phyloP scores from a whole-genome alignment of 129 eudicot genomes.

The Lactuca saligna region DNA sequence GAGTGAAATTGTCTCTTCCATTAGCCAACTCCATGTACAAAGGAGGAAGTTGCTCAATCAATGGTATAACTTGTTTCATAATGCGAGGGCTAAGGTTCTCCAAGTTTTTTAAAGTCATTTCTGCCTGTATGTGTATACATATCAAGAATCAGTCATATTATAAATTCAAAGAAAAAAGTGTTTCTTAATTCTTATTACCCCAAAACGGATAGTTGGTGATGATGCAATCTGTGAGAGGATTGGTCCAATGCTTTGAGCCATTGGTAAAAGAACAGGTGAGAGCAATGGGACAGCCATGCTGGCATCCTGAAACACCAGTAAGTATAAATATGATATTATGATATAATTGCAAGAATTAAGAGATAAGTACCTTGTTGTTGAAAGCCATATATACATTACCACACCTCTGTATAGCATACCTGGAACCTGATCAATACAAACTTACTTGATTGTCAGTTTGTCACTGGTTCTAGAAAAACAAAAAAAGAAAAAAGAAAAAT shows the following conservation, averaged over 20 bases:
- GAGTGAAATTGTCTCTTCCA: constrained; percentile 86
- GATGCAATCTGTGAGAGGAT: constrained; percentile 73
- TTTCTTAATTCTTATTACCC: constrained; percentile 50
- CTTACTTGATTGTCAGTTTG: not conserved
- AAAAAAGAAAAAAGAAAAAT: not conserved
- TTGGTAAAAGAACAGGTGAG: constrained; percentile 87
- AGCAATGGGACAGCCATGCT: constrained; percentile 75
- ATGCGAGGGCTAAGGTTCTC: constrained; percentile 83
- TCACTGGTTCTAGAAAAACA: not conserved
- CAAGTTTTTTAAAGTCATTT: constrained; percentile 83
- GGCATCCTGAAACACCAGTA: constrained; percentile 71
- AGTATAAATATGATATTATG: not conserved
- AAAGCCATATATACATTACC: constrained; percentile 90
- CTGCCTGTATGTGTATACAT: constrained; percentile 53
- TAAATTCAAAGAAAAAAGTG: not conserved
- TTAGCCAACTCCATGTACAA: constrained; percentile 87
- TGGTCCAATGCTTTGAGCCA: constrained; percentile 85
- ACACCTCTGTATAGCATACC: constrained; percentile 84
- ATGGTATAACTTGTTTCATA: constrained; percentile 89
- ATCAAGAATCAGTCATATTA: not conserved
- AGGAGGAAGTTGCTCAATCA: constrained; percentile 94
- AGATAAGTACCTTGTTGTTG: constrained; percentile 78
- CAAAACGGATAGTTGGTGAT: constrained; percentile 77
- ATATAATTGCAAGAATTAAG: not conserved
- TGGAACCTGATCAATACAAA: constrained; percentile 61